Evolutionary conservation across 2,329 filamentous ascomycete genomes (phyloP), one percentile per base, ranked within the genome.

Genomic region (Fusarium sp.): DNA sequence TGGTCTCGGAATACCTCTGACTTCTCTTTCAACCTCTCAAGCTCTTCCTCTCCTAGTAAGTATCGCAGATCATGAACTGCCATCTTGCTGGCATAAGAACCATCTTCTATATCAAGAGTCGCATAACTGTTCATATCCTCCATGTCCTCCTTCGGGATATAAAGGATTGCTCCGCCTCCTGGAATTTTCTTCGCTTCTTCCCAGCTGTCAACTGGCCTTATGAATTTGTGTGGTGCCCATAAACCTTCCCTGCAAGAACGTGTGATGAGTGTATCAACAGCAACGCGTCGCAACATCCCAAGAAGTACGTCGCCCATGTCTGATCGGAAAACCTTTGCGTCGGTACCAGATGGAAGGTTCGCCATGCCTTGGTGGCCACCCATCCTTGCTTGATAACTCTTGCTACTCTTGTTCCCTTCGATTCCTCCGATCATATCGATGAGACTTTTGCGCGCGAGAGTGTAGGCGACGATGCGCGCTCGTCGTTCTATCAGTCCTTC

Each of bases 261-360:
- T 69, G 72, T 58, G 9, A 85, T 61, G 16, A 93, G 79, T 1
- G 85, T 80, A 25, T 87, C 83, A 3, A 84, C 80, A 23, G 87
- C 82, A 4, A 84, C 80, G 9, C 84, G 80, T 9, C 88, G 86
- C 80, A 91, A 82, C 65, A 87, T 80, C 10, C 83, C 79, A 8
- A 91, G 80, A 1, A 92, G 75, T 32, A 88, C 82, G 0, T 82
- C 79, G 38, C 86, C 83, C 89, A 92, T 92, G 72, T 91, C 88
- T 9, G 81, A 44, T 35, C 89, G 85, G 74, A 79, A 82, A 25
- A 81, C 54, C 12, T 73, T 58, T 33, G 56, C 56, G 16, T 21
- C 32, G 19, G 8, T 16, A 19, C 23, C 32, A 9, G 21, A 5
- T 16, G 32, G n/a, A 6, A 50, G 33, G 13, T 43, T 47, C 6